Base-by-base conservation (phyloP, 73 alveolate species). In the Halteria grandinella region DNA sequence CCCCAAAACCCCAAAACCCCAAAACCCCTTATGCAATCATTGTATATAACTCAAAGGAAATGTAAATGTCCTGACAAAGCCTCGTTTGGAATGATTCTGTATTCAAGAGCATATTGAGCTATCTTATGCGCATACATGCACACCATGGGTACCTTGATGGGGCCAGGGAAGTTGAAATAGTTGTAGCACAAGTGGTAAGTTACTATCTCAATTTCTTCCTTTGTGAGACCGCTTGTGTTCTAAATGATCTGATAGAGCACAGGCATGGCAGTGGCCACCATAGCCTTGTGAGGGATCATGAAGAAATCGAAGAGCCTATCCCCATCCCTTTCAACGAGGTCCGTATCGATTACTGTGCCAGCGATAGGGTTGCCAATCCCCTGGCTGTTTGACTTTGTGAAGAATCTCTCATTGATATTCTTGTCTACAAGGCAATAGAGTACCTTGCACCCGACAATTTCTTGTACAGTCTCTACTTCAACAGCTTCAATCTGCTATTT, bases 111-210 rank as follows among this genome's bases (percentile, higher is more conserved):
- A 14, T 39, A 39, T 39, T 39, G 10, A 14, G 50, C 50, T 39
- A 89, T 58, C 57, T 79, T 89, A 70, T 89, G 93, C 11, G 98
- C 98, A 21, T 90, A 90, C 89, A 86, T 85, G 20, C 87, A 55
- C 0, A 90, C 95, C 53, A 92, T 91, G n/a, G 98, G 98, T 17
- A 89, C 91, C 86, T 92, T 85, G 10, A 89, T 89, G 8, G 95
- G 55, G 37, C 95, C 93, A 58, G 69, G 94, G 89, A 93, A 83
- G 54, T 92, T 92, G 49, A 75, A 82, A 69, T 92, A 92, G 39
- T 52, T 74, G 69, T 86, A 87, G 55, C 98, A 92, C 48, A 92
- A 77, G 44, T 79, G 82, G 77, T 89, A 86, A 18, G 98, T 92
- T 29, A 89, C 74, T 54, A 86, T 82, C 24, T 90, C 81, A 24